phyloP scores from a whole-genome alignment of 2,329 filamentous ascomycete species.

The Coleophoma eucalyptorum region DNA sequence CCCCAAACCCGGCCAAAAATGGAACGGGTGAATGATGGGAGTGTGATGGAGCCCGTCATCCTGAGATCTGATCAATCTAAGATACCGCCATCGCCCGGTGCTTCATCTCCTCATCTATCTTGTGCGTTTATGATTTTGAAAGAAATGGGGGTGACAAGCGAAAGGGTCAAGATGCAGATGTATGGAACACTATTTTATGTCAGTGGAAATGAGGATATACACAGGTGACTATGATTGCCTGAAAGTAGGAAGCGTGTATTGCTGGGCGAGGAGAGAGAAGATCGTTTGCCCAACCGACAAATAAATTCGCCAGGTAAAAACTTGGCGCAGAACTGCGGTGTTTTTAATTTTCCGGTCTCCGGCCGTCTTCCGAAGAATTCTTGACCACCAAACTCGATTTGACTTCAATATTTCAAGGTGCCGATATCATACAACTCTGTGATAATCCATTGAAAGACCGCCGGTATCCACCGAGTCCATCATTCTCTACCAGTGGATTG shows the following conservation, averaged over 20 bases:
- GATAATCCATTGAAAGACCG: not conserved
- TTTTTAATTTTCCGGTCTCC: no score
- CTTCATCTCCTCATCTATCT: no score
- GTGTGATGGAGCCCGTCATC: not conserved
- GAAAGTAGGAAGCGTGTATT: not conserved
- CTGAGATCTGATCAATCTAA: not conserved
- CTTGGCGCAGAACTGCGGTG: no score
- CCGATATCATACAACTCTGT: not conserved
- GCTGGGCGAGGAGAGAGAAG: not conserved
- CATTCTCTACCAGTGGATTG: not conserved
- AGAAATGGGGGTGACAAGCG: not conserved
- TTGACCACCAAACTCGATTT: not conserved
- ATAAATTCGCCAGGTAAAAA: no score
- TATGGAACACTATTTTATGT: no score
- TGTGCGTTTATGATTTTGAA: not conserved
- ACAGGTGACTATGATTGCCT: not conserved
- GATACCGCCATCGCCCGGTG: not conserved
- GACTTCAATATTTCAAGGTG: not conserved
- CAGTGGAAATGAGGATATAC: not conserved
- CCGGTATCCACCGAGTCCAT: not conserved
- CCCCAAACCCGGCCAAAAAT: not conserved
- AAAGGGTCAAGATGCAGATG: no score
- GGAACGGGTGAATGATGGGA: not conserved
- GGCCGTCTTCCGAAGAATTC: not conserved
- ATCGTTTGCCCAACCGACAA: no score